phyloP scores from a whole-genome alignment of 768 basidiomycete species.

The Boletellus ananiceps region DNA sequence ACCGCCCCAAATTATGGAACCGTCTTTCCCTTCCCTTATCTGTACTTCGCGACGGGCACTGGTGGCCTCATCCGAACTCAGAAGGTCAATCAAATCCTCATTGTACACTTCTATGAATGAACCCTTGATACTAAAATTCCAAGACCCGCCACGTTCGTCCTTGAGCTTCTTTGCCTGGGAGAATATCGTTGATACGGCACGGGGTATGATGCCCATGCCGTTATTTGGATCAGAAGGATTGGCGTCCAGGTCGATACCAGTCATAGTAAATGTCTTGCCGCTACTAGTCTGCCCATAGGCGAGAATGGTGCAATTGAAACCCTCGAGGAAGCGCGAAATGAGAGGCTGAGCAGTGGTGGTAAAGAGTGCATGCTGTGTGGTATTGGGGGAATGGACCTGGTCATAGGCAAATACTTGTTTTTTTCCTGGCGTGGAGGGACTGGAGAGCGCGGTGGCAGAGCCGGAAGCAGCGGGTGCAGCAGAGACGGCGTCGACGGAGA shows the following conservation, averaged over 20 bases:
- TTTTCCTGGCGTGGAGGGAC: constrained; percentile 54
- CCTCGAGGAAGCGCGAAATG: constrained; percentile 82
- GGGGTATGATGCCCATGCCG: constrained; percentile 92
- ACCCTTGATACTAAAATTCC: constrained; percentile 78
- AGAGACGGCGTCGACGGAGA: constrained; percentile 75
- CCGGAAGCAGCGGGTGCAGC: constrained; percentile 47
- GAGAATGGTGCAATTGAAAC: constrained; percentile 84
- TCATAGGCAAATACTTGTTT: constrained; percentile 90
- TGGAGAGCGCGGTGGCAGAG: constrained; percentile 43
- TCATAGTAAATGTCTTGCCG: constrained; percentile 78
- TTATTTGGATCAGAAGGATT: constrained; percentile 80
- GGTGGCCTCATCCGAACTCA: constrained; percentile 65
- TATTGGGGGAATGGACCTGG: constrained; percentile 84
- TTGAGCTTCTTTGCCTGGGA: constrained; percentile 68
- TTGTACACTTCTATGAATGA: constrained; percentile 99
- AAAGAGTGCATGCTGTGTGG: constrained; percentile 84
- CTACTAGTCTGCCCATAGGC: constrained; percentile 34
- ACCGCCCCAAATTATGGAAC: constrained; percentile 95
- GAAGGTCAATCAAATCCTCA: constrained; percentile 95
- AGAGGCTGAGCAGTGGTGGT: constrained; percentile 81
- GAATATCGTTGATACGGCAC: constrained; percentile 90
- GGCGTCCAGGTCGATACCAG: constrained; percentile 85
- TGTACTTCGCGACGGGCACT: constrained; percentile 81
- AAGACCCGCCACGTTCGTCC: constrained; percentile 67
- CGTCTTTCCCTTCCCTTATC: constrained; percentile 96